Percentiles rank a stretch among this genome's conserved stretches.
Evolutionary conservation across 2,329 filamentous ascomycete genomes (phyloP).

Genomic region (Phoma sp.): DNA sequence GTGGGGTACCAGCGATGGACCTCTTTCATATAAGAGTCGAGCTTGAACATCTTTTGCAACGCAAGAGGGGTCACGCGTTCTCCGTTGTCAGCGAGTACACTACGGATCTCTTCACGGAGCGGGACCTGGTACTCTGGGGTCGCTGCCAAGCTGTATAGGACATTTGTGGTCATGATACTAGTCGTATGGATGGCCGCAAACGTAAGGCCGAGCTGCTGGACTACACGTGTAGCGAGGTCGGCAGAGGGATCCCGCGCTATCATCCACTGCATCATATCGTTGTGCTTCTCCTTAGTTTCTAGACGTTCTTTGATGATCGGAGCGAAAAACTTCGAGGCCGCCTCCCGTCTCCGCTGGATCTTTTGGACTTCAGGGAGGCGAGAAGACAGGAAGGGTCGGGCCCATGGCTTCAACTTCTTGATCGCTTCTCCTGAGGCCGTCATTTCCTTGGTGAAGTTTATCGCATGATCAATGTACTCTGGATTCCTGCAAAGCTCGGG

Average conservation of each 20-base stretch:
- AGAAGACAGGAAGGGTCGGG: conserved; percentile 31
- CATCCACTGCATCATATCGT: conserved; percentile 49
- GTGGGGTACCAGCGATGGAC: conserved; percentile 34
- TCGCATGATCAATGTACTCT: conserved; percentile 36
- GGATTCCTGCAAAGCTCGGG: conserved; percentile 36
- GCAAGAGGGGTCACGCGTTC: conserved; percentile 37
- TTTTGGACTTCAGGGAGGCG: conserved; percentile 31
- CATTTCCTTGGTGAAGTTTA: conserved; percentile 42
- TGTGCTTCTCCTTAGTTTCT: conserved; percentile 33
- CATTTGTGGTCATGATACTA: conserved; percentile 32
- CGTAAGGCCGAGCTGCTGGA: conserved; percentile 33
- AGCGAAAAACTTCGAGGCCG: conserved; percentile 21
- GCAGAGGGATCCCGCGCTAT: too few species aligned
- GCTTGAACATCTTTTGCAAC: conserved; percentile 43
- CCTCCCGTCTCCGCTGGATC: conserved; percentile 26
- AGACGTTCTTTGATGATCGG: conserved; percentile 37
- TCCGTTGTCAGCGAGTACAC: conserved; percentile 46
- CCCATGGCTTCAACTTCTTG: conserved; percentile 33
- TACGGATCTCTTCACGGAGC: conserved; percentile 49
- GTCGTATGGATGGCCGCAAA: conserved; percentile 44
- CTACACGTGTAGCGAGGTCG: conserved; percentile 29
- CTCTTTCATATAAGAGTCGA: conserved; percentile 48
- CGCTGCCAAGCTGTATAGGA: conserved; percentile 39
- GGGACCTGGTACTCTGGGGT: conserved; percentile 52
- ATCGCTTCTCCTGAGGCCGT: conserved; percentile 35